These are phyloP conservation scores for Bipolaris victoriae DNA, from an alignment of 2,329 filamentous ascomycete genomes.

Conservation along the genomic window DNA sequence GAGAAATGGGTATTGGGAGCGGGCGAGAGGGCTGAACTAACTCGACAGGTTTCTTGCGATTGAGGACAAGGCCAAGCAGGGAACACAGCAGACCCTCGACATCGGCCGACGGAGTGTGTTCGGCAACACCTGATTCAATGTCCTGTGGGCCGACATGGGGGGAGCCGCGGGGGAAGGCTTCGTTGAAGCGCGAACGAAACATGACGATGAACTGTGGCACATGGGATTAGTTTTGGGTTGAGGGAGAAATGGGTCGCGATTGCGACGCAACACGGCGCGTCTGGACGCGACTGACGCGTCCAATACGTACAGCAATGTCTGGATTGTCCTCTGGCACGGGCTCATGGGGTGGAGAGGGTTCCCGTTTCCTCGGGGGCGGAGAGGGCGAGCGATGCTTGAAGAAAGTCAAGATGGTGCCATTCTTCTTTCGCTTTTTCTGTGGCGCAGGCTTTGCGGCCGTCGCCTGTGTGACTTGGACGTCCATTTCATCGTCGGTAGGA, in stretches of 20 bases:
- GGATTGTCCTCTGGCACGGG: slow-evolving; percentile 88
- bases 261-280: slow-evolving; percentile 32
- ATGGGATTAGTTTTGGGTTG: slow-evolving; percentile 40
- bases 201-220: slow-evolving; percentile 86
- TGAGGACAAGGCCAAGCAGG: slow-evolving; percentile 83
- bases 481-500: slow-evolving; percentile 64
- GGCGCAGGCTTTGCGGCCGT: slow-evolving; percentile 34
- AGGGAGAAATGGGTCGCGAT: slow-evolving; percentile 30
- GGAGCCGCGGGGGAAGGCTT: slow-evolving; percentile 85
- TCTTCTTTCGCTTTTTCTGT: slow-evolving; percentile 43
- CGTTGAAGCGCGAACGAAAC: slow-evolving; percentile 92
- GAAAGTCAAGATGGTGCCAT: slow-evolving; percentile 45
- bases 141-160: slow-evolving; percentile 94
- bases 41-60: slow-evolving; percentile 99
- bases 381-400: slow-evolving; percentile 51
- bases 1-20: slow-evolving; percentile 9
- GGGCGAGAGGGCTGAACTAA: slow-evolving; percentile 60
- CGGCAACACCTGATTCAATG: slow-evolving; percentile 83
- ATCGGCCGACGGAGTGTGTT: slow-evolving; percentile 78
- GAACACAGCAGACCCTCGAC: slow-evolving; percentile 90
- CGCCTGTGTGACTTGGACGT: slow-evolving; percentile 31
- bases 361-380: slow-evolving; percentile 71
- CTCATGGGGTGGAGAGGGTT: slow-evolving; percentile 88
- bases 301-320: slow-evolving; percentile 82
- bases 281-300: slow-evolving; percentile 49